Evolutionary conservation across 495 filamentous ascomycete genomes (phyloP).

Genomic region (Penicillium roqueforti): DNA sequence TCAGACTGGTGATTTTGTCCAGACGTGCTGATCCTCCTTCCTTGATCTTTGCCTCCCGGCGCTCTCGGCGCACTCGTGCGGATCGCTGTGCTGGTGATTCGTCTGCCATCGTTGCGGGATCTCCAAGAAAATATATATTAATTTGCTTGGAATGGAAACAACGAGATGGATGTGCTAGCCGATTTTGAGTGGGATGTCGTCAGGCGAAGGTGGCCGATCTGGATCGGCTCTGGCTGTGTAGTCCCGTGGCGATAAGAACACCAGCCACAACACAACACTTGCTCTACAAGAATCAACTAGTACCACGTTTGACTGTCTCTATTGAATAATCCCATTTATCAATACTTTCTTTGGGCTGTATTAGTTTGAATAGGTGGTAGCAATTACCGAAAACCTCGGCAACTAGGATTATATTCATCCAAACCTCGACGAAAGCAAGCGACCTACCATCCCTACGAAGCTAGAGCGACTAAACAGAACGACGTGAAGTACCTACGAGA

Average conservation of each 20-base stretch:
- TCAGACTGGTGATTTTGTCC: constrained; percentile 77
- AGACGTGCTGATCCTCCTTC: constrained; percentile 75
- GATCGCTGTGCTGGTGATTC: constrained; percentile 62
- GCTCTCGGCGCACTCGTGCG: constrained; percentile 81
- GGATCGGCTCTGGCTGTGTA: not conserved
- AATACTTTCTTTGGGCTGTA: too few relatives aligned
- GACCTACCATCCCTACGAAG: too few relatives aligned
- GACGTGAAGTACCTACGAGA: too few relatives aligned
- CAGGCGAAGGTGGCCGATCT: constrained; percentile 2
- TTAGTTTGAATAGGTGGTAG: too few relatives aligned
- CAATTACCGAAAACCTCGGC: too few relatives aligned
- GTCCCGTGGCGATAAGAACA: constrained; percentile 18
- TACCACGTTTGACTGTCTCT: not conserved
- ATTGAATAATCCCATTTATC: too few relatives aligned
- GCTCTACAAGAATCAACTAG: not conserved
- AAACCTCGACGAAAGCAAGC: too few relatives aligned
- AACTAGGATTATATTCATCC: too few relatives aligned
- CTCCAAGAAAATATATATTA: not conserved
- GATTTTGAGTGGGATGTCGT: not conserved
- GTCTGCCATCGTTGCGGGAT: constrained; percentile 31
- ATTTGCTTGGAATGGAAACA: not conserved
- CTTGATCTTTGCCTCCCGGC: constrained; percentile 84
- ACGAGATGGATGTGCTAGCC: not conserved
- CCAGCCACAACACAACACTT: not conserved
- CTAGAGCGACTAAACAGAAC: too few relatives aligned